Conservation (phyloP, 208 protist species). For the Trypanosoma brucei region DNA sequence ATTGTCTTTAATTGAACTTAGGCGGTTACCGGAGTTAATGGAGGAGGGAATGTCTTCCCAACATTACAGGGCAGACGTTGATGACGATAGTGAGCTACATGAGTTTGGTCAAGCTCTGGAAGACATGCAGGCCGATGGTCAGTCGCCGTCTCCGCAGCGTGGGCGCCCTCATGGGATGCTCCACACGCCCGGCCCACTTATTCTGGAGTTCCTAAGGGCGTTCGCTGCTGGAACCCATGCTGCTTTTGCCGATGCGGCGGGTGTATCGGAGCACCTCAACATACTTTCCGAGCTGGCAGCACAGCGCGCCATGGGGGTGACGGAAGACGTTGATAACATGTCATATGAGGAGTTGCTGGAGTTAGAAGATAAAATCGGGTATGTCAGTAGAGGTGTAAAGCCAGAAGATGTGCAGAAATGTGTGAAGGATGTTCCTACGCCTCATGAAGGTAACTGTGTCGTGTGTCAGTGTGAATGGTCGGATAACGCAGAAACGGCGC, state of each 20-base stretch:
- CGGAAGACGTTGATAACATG: slow-evolving; percentile 79
- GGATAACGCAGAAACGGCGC: slow-evolving; percentile 6
- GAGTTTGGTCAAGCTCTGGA: too few species aligned
- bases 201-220: too few species aligned
- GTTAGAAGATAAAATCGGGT: slow-evolving; percentile 76
- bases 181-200: too few species aligned
- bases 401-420: slow-evolving; percentile 32
- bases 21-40: too few species aligned
- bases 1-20: neutral
- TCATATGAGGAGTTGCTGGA: slow-evolving; percentile 83
- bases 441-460: slow-evolving; percentile 41
- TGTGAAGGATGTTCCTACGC: slow-evolving; percentile 10
- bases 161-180: too few species aligned
- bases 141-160: too few species aligned
- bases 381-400: slow-evolving; percentile 70
- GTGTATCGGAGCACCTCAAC: neutral
- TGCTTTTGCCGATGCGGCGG: too few species aligned
- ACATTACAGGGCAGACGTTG: too few species aligned
- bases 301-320: slow-evolving; percentile 57
- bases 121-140: too few species aligned
- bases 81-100: too few species aligned
- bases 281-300: slow-evolving; percentile 23
- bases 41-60: too few species aligned
- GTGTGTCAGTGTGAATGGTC: slow-evolving; percentile 63
- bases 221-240: too few species aligned